Percentiles rank a stretch among this genome's conserved stretches.
Evolutionary conservation across 768 basidiomycete species (phyloP).

Genomic region (Dioszegia aurantiaca): DNA sequence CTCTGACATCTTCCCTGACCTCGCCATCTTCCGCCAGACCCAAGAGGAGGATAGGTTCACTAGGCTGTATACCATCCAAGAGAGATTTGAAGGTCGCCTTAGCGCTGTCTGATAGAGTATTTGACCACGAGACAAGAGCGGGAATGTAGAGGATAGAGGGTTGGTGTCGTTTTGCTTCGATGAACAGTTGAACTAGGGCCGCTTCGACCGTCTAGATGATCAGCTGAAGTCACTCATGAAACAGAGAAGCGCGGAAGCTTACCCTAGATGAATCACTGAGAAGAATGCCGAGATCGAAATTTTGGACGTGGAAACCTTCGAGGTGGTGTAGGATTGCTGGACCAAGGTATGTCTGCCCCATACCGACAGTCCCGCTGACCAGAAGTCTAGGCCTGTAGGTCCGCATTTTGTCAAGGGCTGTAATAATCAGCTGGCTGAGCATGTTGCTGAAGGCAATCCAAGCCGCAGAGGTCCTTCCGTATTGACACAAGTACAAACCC

Average conservation of each 20-base stretch:
- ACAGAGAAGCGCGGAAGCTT: constrained; percentile 44
- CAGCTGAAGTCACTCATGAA: constrained; percentile 8
- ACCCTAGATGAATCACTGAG: constrained; percentile 87
- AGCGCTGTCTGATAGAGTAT: constrained; percentile 76
- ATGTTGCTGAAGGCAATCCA: too few relatives aligned
- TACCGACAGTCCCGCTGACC: constrained; percentile 73
- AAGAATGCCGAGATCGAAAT: constrained; percentile 81
- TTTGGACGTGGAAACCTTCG: constrained; percentile 94
- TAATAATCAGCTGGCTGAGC: neutral
- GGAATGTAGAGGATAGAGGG: constrained; percentile 95
- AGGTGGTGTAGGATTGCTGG: constrained; percentile 88
- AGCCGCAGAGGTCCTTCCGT: too few relatives aligned
- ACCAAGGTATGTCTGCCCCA: constrained; percentile 88
- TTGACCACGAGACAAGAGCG: constrained; percentile 78
- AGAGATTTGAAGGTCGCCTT: constrained; percentile 81
- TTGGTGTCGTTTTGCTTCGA: constrained; percentile 95
- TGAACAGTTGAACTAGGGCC: constrained; percentile 87
- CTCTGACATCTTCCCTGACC: constrained; percentile 75
- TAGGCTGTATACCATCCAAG: constrained; percentile 84
- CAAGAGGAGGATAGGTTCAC: constrained; percentile 88
- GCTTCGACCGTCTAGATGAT: constrained; percentile 74
- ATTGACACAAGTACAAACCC: too few relatives aligned
- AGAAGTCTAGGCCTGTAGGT: constrained; percentile 85
- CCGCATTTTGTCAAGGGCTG: constrained; percentile 87
- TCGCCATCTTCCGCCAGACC: constrained; percentile 78